Base-by-base conservation (phyloP, 768 basidiomycete species). In the Auricularia cornea region DNA sequence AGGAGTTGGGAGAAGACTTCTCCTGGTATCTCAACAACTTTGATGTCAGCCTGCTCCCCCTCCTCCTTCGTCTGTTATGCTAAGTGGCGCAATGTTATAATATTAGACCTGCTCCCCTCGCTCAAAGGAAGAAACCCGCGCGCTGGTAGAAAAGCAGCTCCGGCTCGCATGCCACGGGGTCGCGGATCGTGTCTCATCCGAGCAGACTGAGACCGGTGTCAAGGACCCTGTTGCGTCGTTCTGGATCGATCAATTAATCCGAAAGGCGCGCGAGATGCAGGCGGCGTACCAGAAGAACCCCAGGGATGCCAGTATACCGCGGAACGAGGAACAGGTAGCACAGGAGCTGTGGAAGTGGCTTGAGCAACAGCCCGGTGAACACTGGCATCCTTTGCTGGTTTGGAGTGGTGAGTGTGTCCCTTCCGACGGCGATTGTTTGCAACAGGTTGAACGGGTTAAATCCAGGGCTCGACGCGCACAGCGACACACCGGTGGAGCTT, bases 171-270 rank as follows among this genome's bases (percentile, higher is more conserved):
- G 11, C 26, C 26, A 61, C 14, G 41, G 60, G n/a, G n/a, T n/a
- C 40, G 11, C 11, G 35, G 14, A 29, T 3, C n/a, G 8, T 3
- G 33, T 8, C 14, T 6, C 33, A 35, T 41, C 44, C 5, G 8
- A 62, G 33, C 67, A 72, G n/a, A 68, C 67, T 11, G 41, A 65
- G 3, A 71, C 71, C 1, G 74, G 74, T 16, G 66, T 74, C 29
- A 74, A 74, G 63, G 74, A 76, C 59, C 71, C 59, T 18, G 73
- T 73, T 59, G 74, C 77, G 0, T 74, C 78, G 62, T 60, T 69
- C 35, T 80, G 75, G 75, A 78, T 80, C 63, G 71, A 77, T 18
- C 26, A n/a, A n/a, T 56, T 56, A 20, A 18, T 51, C 28, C 10
- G 3, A 20, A 28, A 51, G 31, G 51, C 51, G 4, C 8, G 18